A percentile compares a stretch with the other conserved stretches of the same genome.
These are phyloP conservation scores for Rubia yunnanensis DNA, from an alignment of 257 asterid genomes.

Conservation along the genomic window DNA sequence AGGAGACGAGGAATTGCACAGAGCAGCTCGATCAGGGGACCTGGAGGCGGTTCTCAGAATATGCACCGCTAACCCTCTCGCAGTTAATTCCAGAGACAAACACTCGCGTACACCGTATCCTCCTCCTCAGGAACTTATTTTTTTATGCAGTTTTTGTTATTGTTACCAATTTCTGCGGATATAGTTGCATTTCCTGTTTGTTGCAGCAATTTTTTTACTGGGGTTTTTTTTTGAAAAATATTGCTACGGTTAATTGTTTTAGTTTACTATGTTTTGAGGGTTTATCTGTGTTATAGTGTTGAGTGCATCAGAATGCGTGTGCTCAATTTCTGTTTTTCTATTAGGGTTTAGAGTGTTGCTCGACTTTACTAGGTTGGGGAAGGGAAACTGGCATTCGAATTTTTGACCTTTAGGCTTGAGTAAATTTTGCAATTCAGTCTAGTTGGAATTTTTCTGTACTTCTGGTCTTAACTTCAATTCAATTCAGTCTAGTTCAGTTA, in stretches of 20 bases:
- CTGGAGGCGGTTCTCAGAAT: slow-evolving; percentile 52
- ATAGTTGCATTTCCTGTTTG: background rate
- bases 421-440: too few species aligned
- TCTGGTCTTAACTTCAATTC: too few species aligned
- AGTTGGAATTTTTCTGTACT: too few species aligned
- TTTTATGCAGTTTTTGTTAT: background rate
- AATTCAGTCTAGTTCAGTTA: too few species aligned
- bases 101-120: slow-evolving; percentile 99
- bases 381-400: too few species aligned
- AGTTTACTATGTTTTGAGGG: background rate
- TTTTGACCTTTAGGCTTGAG: too few species aligned
- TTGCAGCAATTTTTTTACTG: background rate
- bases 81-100: slow-evolving; percentile 71
- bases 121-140: background rate
- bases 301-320: background rate
- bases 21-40: slow-evolving; percentile 87
- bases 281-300: background rate
- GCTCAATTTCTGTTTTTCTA: too few species aligned
- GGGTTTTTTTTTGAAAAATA: background rate
- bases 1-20: slow-evolving; percentile 48
- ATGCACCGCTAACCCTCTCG: slow-evolving; percentile 71
- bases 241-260: background rate
- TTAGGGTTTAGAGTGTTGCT: too few species aligned
- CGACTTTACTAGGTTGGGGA: too few species aligned
- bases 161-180: background rate